Evolutionary conservation across 2,329 filamentous ascomycete genomes (phyloP).

Genomic region (Colletotrichum endophyticum): DNA sequence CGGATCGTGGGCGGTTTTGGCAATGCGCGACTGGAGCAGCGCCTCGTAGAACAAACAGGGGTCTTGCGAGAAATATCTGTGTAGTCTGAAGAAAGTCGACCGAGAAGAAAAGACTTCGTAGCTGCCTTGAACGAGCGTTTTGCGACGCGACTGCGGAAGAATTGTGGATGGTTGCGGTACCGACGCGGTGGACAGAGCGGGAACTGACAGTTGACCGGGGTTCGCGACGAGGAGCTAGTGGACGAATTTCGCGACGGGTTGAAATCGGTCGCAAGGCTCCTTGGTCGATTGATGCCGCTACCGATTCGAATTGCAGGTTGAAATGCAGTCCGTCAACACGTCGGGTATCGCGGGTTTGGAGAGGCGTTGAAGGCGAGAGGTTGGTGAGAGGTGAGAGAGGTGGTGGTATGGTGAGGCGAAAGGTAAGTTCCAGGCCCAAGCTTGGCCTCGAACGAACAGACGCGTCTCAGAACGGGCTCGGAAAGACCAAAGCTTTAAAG

Average conservation of each 20-base stretch:
- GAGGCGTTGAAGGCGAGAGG: neutral
- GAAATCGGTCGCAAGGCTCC: neutral
- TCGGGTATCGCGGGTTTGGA: neutral
- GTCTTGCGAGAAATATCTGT: neutral
- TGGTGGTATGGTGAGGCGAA: neutral
- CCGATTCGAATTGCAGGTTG: neutral
- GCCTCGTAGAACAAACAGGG: neutral
- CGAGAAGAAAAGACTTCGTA: neutral
- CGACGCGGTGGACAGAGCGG: slow-evolving; percentile 6
- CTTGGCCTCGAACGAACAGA: neutral
- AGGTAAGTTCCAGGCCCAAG: slow-evolving; percentile 3
- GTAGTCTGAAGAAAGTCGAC: neutral
- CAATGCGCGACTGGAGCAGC: neutral
- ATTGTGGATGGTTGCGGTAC: neutral
- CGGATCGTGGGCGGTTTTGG: neutral
- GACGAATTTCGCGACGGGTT: neutral
- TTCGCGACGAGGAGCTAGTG: neutral
- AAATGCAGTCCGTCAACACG: neutral
- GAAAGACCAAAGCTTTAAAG: slow-evolving; percentile 11
- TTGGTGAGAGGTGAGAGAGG: neutral
- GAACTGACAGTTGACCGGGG: neutral
- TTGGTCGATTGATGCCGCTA: neutral
- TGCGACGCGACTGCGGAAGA: neutral
- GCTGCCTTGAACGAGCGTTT: neutral
- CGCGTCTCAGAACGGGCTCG: slow-evolving; percentile 17